Evolutionary conservation across 2,329 filamentous ascomycete species (phyloP).

Genomic region (Cadophora luteo-olivacea): DNA sequence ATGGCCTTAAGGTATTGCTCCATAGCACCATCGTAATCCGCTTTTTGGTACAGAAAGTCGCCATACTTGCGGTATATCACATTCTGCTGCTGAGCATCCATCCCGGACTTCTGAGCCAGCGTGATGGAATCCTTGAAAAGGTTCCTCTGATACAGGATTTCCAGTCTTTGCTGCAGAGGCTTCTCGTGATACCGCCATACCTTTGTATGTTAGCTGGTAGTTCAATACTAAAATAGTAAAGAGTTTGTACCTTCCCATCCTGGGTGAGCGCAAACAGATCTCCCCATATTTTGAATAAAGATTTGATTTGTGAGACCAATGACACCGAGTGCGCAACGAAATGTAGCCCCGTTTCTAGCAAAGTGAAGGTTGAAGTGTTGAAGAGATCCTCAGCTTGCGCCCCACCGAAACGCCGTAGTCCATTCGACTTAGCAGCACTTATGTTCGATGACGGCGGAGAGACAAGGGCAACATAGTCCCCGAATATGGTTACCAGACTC

Average conservation of each 20-base stretch:
- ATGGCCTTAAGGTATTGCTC: slow-evolving; percentile 96
- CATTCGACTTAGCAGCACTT: slow-evolving; percentile 57
- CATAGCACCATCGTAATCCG: slow-evolving; percentile 98
- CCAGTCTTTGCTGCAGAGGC: slow-evolving; percentile 85
- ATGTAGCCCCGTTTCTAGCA: slow-evolving; percentile 90
- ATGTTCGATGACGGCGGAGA: slow-evolving; percentile 69
- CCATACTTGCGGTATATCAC: slow-evolving; percentile 93
- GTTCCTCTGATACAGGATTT: slow-evolving; percentile 92
- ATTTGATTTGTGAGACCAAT: slow-evolving; percentile 79
- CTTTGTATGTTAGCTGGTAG: slow-evolving; percentile 57
- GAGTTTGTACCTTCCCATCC: slow-evolving; percentile 78
- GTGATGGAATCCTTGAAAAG: slow-evolving; percentile 92
- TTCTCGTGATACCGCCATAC: slow-evolving; percentile 91
- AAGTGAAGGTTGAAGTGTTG: slow-evolving; percentile 84
- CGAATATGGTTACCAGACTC: slow-evolving; percentile 77
- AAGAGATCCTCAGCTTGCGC: slow-evolving; percentile 79
- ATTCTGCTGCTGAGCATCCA: slow-evolving; percentile 83
- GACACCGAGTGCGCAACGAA: slow-evolving; percentile 91
- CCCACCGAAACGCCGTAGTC: slow-evolving; percentile 76
- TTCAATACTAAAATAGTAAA: background rate
- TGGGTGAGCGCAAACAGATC: slow-evolving; percentile 89
- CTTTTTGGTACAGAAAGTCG: slow-evolving; percentile 92
- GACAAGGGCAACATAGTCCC: slow-evolving; percentile 86
- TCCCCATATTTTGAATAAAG: slow-evolving; percentile 86
- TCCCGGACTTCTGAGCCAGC: slow-evolving; percentile 85